Conservation (phyloP, 305 asterid species). For the Rubia tinctorum region DNA sequence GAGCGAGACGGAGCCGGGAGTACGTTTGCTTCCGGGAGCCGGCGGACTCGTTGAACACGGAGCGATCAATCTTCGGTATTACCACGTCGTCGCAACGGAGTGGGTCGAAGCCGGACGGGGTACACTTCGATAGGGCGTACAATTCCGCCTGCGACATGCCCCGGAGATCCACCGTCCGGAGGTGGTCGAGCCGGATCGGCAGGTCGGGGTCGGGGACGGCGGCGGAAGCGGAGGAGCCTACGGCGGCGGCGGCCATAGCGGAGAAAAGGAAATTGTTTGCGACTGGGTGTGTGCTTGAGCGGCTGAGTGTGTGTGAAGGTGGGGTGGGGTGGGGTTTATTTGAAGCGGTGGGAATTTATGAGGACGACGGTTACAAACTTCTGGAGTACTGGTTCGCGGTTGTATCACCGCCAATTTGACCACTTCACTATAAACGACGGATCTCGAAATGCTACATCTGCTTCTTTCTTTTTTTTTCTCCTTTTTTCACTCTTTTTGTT, state of each 20-base stretch:
- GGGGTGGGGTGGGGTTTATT: not conserved
- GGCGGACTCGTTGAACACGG: constrained; percentile 90
- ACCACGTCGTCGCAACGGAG: no score
- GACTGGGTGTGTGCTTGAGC: not conserved
- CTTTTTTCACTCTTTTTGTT: no score
- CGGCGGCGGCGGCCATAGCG: constrained; percentile 37
- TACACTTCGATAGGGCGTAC: no score
- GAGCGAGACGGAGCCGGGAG: constrained; percentile 83
- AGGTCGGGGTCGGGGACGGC: constrained; percentile 17
- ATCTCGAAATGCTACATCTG: no score
- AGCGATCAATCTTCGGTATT: no score
- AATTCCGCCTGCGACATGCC: constrained; percentile 77
- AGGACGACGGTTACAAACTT: not conserved
- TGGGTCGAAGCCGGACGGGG: no score
- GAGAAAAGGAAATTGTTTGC: not conserved
- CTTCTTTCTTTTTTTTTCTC: no score
- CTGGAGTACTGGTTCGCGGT: no score
- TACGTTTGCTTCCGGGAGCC: constrained; percentile 73
- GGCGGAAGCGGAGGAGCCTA: constrained; percentile 29
- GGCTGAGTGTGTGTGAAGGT: no score
- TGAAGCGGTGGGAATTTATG: no score
- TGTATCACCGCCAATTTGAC: no score
- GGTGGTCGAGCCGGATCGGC: constrained; percentile 40
- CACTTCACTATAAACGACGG: no score
- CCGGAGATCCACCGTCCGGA: constrained; percentile 65